phyloP scores from a whole-genome alignment of 192 early-diverging fungal genomes.

The Tieghemiomyces parasiticus region DNA sequence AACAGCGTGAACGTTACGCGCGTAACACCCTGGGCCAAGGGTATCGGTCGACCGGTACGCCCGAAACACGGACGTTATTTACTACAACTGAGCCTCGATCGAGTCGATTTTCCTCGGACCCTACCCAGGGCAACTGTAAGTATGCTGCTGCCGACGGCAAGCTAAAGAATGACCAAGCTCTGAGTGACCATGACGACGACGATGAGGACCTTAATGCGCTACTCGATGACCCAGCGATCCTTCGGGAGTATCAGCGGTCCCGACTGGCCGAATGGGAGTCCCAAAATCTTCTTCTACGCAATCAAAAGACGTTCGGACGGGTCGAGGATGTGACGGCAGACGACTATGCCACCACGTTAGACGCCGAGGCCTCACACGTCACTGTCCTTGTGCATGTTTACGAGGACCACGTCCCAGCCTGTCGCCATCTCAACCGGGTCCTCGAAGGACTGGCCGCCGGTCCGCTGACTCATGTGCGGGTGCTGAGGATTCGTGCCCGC shows the following conservation, averaged over 20 bases:
- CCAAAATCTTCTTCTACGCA: background rate
- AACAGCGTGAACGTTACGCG: too few relatives aligned
- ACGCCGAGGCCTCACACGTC: background rate
- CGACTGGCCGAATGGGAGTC: constrained; percentile 1
- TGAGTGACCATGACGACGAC: background rate
- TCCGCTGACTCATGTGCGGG: background rate
- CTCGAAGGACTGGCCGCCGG: background rate
- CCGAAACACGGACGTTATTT: background rate
- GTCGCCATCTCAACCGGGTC: background rate
- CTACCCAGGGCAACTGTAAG: background rate
- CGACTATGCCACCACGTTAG: background rate
- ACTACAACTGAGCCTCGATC: background rate
- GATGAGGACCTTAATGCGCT: constrained; percentile 1
- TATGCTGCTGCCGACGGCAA: background rate
- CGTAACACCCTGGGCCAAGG: too few relatives aligned
- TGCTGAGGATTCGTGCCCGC: constrained; percentile 1
- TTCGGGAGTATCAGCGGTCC: background rate
- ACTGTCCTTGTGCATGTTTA: constrained; percentile 4
- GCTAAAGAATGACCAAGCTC: background rate
- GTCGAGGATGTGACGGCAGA: constrained; percentile 4
- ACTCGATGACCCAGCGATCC: background rate
- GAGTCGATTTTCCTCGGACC: background rate
- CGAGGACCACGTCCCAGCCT: background rate
- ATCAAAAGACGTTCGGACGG: background rate
- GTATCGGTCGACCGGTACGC: too few relatives aligned